Percentiles rank a stretch among this genome's conserved stretches.
Evolutionary conservation across 106 monocot species (phyloP).

Genomic region (Dioscorea zingiberensis): DNA sequence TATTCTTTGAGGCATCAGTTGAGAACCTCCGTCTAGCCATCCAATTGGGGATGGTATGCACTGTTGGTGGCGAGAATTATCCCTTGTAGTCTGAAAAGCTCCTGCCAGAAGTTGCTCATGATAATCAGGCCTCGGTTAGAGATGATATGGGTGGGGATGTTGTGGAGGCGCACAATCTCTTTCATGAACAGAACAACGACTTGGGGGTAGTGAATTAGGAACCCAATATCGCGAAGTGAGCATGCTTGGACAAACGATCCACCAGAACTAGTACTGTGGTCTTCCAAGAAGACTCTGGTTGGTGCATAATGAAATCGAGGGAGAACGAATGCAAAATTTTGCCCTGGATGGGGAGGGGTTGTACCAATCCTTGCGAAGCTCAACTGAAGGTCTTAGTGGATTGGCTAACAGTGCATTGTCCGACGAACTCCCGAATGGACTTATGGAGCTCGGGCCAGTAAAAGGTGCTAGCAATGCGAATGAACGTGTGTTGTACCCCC

Average conservation of each 20-base stretch:
- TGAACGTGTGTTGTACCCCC: no score
- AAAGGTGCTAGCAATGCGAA: not conserved
- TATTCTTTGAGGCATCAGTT: no score
- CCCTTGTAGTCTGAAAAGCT: no score
- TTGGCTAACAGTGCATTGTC: not conserved
- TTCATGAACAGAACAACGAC: no score
- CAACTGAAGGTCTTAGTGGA: not conserved
- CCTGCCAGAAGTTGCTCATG: no score
- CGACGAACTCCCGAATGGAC: not conserved
- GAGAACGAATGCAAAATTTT: not conserved
- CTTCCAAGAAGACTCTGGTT: not conserved
- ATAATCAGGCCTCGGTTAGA: no score
- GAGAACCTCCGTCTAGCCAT: no score
- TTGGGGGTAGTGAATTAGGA: no score
- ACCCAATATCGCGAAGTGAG: not conserved
- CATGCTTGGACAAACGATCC: not conserved
- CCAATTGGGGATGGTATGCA: no score
- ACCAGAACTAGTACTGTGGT: not conserved
- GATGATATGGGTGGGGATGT: no score
- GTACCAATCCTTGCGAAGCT: not conserved
- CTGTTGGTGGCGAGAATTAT: no score
- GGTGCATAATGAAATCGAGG: not conserved
- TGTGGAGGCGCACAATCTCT: no score
- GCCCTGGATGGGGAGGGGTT: not conserved
- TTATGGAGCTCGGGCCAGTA: not conserved